Evolutionary conservation across 352 stramenopile genomes (phyloP), one percentile per base, ranked within the genome.

Genomic region (Phytophthora tubulina): DNA sequence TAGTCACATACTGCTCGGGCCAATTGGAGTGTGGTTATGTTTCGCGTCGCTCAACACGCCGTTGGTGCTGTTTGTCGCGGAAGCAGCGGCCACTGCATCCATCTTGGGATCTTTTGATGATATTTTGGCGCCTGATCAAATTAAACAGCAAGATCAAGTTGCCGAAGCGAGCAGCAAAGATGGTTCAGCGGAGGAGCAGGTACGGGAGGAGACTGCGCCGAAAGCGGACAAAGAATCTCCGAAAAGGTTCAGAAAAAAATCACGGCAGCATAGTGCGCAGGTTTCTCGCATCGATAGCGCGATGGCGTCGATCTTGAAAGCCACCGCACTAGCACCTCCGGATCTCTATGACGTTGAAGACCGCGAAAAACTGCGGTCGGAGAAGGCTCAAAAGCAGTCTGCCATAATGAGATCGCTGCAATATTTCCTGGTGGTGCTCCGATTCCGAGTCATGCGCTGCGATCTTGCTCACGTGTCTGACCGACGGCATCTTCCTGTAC

Each of bases 331-430:
- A 31, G 57, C 59, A 3, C 61, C 68, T 27, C 67, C 79, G n/a
- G 89, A 95, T 62, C 80, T 91, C 17, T 95, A 92, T 58, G 89
- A 96, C 56, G 85, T 92, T 46, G 89, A 96, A 77, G 89, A 96
- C 32, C 87, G 89, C 2, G 89, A 96, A 77, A 85, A 91, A 36
- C 53, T 94, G 21, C 89, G 89, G 2, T 93, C 85, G 0, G 86
- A 88, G 49, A 89, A 92, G 55, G 82, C 84, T 27, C 73, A 73
- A 49, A 87, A 86, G 27, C 78, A 90, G 63, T 92, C 85, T 30
- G 83, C 89, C 6, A 73, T 93, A 3, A 81, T 81, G 45, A 81
- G 82, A 7, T 93, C 85, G 3, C 78, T 93, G 36, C 79, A 90
- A 45, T 96, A 96, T 54, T 92, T 96, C 42, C 51, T 88, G 3